These are phyloP conservation scores for Gracilaria caudata DNA, from an alignment of 23 red algal genomes.

Conservation along the genomic window DNA sequence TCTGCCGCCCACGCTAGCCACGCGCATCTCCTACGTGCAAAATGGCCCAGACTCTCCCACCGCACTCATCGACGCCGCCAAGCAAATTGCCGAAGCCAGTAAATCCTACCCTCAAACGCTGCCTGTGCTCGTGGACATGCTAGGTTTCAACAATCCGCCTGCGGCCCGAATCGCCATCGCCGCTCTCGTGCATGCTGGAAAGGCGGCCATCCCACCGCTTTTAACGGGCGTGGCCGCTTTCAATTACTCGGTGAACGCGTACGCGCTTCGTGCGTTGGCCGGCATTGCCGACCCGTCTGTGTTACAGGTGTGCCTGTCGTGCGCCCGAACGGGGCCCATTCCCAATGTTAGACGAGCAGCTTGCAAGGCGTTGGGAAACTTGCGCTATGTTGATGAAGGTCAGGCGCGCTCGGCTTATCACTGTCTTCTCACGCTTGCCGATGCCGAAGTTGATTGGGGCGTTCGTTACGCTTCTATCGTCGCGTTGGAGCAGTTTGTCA, in stretches of 20 bases:
- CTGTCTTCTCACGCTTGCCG: conserved; percentile 46
- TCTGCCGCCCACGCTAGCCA: conserved; percentile 58
- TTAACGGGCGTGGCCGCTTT: conserved; percentile 87
- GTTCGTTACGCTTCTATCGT: conserved; percentile 85
- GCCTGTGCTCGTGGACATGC: conserved; percentile 91
- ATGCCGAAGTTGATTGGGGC: conserved; percentile 76
- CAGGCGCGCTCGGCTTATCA: conserved; percentile 24
- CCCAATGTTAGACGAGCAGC: conserved; percentile 93
- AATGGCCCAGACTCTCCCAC: conserved; percentile 83
- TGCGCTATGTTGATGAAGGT: conserved; percentile 28
- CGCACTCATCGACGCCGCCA: conserved; percentile 74
- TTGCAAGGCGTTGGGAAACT: conserved; percentile 42
- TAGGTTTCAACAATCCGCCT: conserved; percentile 94
- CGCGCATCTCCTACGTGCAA: conserved; percentile 57
- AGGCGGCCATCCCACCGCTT: conserved; percentile 35
- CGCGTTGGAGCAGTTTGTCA: conserved; percentile 62
- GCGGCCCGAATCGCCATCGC: conserved; percentile 78
- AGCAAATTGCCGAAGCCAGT: conserved; percentile 50
- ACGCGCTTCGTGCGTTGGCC: conserved; percentile 87
- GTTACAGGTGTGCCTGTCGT: conserved; percentile 52
- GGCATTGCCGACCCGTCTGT: conserved; percentile 57
- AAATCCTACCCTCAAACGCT: conserved; percentile 40
- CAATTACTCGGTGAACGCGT: conserved; percentile 97
- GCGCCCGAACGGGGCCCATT: conserved; percentile 79
- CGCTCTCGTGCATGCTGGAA: conserved; percentile 43